Evolutionary conservation across 352 stramenopile genomes (phyloP).

Genomic region (Globisporangium splendens): DNA sequence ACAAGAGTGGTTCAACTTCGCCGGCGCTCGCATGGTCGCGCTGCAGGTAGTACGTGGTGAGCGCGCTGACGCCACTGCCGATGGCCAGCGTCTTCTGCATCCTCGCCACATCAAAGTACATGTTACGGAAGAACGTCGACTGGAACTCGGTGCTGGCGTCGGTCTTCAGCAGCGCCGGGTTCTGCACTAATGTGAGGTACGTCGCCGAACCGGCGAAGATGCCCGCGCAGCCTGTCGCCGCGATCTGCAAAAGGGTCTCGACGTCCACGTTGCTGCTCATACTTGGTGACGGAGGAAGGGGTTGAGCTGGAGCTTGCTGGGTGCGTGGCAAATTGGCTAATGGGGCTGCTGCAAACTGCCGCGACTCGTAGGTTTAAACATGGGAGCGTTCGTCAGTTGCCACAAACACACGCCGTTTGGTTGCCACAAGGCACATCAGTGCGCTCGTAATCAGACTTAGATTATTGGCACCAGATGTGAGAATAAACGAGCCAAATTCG

Average conservation of each 20-base stretch:
- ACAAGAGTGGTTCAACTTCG: background rate
- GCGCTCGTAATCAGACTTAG: too few species aligned
- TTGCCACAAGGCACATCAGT: too few species aligned
- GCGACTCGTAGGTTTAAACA: too few species aligned
- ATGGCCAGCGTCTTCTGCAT: constrained; percentile 18
- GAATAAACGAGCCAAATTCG: too few species aligned
- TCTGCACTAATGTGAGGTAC: constrained; percentile 33
- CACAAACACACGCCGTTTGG: too few species aligned
- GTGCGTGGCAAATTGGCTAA: too few species aligned
- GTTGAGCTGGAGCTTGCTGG: too few species aligned
- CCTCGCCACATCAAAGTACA: constrained; percentile 21
- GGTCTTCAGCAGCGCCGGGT: constrained; percentile 19
- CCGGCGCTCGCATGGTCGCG: too few species aligned
- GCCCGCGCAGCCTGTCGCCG: constrained; percentile 11
- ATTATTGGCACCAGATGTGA: too few species aligned
- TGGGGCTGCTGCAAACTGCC: too few species aligned
- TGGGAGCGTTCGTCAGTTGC: too few species aligned
- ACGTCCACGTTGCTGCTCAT: background rate
- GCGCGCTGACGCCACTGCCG: constrained; percentile 19
- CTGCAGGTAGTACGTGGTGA: constrained; percentile 17
- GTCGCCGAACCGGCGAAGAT: constrained; percentile 26
- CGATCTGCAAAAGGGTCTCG: constrained; percentile 6
- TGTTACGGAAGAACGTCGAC: constrained; percentile 24
- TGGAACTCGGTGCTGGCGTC: constrained; percentile 10
- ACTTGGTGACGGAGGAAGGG: too few species aligned